Percentiles rank a stretch among this genome's conserved stretches.
These are phyloP conservation scores for Dendrostoma leiphaemia DNA, from an alignment of 2,329 filamentous ascomycete genomes.

Conservation along the genomic window DNA sequence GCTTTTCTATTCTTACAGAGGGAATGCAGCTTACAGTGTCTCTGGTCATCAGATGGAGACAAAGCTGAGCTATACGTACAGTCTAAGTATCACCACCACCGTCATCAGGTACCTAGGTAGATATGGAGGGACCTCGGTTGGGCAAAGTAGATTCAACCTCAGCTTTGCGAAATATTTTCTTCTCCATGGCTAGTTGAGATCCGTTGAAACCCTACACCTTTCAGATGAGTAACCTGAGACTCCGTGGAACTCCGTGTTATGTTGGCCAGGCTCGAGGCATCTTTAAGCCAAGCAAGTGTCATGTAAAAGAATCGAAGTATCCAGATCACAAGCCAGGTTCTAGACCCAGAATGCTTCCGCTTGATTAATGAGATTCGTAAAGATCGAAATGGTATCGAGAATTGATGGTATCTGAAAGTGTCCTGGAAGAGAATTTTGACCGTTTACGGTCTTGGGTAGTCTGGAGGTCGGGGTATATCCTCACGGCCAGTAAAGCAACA, in stretches of 20 bases:
- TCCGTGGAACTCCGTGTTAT: constrained; percentile 15
- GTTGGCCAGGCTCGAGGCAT: neutral
- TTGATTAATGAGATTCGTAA: constrained; percentile 13
- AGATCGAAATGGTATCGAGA: constrained; percentile 8
- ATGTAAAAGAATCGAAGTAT: constrained; percentile 12
- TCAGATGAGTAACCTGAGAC: constrained; percentile 1
- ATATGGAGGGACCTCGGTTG: neutral
- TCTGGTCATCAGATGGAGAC: constrained; percentile 3
- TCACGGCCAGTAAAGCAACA: too few relatives aligned
- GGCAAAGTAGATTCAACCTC: neutral
- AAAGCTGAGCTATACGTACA: constrained; percentile 12
- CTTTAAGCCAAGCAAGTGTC: too few relatives aligned
- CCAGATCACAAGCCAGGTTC: constrained; percentile 5
- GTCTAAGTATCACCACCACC: constrained; percentile 1
- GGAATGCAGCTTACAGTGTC: constrained; percentile 1
- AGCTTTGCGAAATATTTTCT: constrained; percentile 1
- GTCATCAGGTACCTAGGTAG: too few relatives aligned
- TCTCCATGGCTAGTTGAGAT: neutral
- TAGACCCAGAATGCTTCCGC: neutral
- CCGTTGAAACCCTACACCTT: neutral
- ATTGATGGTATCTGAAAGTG: neutral
- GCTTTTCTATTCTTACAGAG: constrained; percentile 5
- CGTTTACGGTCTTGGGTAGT: constrained; percentile 1
- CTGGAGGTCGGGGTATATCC: constrained; percentile 15
- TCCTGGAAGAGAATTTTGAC: neutral